Evolutionary conservation across 1,139 yeast genomes (phyloP).

Genomic region (Candida glucosophila): DNA sequence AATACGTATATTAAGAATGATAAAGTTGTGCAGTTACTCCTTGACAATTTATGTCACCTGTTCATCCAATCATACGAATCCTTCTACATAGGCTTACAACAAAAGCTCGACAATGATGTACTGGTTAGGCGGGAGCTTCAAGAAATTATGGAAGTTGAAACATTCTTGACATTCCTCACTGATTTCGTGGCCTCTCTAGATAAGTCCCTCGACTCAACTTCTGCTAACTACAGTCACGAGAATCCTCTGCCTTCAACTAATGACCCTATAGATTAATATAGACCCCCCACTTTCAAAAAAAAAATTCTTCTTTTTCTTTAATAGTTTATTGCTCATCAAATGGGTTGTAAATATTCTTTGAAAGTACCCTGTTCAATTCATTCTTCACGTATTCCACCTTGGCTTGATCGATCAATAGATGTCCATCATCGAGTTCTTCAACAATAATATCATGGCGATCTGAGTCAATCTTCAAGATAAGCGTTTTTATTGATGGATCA

Average conservation of each 20-base stretch:
- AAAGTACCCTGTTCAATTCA: conserved; percentile 66
- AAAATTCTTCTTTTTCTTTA: background rate
- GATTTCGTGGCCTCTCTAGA: no score
- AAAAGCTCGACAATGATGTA: conserved; percentile 8
- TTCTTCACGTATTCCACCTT: conserved; percentile 68
- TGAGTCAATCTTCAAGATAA: conserved; percentile 73
- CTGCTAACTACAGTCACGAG: background rate
- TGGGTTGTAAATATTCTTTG: conserved; percentile 81
- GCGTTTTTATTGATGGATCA: conserved; percentile 88
- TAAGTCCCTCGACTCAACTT: no score
- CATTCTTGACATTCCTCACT: no score
- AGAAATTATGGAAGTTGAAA: conserved; percentile 51
- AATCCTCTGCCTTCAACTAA: conserved; percentile 17
- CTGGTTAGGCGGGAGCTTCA: conserved; percentile 11
- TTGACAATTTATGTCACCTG: conserved; percentile 23
- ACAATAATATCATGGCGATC: conserved; percentile 65
- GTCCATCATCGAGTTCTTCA: conserved; percentile 87
- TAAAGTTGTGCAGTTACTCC: conserved; percentile 22
- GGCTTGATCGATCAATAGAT: conserved; percentile 67
- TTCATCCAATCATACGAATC: conserved; percentile 24
- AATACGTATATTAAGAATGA: conserved; percentile 35
- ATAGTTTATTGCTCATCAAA: conserved; percentile 53
- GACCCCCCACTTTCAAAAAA: no score
- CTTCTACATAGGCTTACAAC: conserved; percentile 15
- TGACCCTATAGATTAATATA: conserved; percentile 6